Evolutionary conservation across 371 early-diverging fungal genomes (phyloP).

Genomic region (Chytridiales sp.): DNA sequence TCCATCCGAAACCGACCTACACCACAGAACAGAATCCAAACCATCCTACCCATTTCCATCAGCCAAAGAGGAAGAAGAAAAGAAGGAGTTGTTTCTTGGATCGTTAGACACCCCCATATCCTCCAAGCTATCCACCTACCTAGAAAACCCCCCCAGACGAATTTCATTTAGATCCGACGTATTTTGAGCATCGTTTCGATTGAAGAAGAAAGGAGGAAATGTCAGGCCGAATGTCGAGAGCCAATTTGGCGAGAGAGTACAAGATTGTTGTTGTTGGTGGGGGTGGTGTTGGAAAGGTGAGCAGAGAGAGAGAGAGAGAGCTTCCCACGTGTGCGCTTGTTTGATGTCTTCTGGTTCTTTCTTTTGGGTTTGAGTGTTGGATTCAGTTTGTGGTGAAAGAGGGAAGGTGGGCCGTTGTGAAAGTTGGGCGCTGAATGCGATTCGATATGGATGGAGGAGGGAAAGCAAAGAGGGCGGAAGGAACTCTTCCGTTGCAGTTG

Average conservation of each 20-base stretch:
- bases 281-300: conserved; percentile 81
- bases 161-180: too few relatives aligned
- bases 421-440: not conserved
- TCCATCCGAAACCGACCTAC: too few relatives aligned
- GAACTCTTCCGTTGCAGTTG: not conserved
- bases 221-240: conserved; percentile 29
- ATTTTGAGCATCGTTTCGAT: too few relatives aligned
- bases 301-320: too few relatives aligned
- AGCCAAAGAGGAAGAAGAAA: too few relatives aligned
- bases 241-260: conserved; percentile 37
- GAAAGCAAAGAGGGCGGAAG: not conserved
- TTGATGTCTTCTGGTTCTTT: conserved; percentile 3
- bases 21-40: too few relatives aligned
- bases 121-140: too few relatives aligned
- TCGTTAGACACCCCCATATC: too few relatives aligned
- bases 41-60: too few relatives aligned
- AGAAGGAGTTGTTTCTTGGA: too few relatives aligned
- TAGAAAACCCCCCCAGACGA: too few relatives aligned
- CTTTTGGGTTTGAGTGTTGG: not conserved
- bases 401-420: not conserved
- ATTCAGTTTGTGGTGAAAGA: not conserved
- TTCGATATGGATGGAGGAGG: not conserved
- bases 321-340: not conserved
- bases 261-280: conserved; percentile 84
- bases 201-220: too few relatives aligned